Base-by-base conservation (phyloP, 768 basidiomycete genomes). In the Pulveroboletus ravenelii region DNA sequence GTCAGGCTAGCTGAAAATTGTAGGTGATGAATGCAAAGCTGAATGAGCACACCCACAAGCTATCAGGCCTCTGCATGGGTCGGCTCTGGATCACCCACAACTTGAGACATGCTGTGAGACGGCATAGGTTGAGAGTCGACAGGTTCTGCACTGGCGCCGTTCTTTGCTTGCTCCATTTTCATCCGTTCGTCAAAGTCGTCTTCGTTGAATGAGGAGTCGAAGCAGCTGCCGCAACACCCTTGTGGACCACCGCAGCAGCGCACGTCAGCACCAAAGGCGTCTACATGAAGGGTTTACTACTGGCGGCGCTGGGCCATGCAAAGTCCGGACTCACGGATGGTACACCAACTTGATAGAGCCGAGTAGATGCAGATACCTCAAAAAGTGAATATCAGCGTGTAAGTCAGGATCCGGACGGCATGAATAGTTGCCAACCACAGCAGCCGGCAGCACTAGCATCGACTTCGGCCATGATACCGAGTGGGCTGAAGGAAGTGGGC, bases 181-280 rank as follows among this genome's bases (percentile, higher is more conserved):
- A 66, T 12, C 34, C 53, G 66, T 38, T 68, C 66, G 29, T 68
- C 66, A 42, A 68, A 59, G 48, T 59, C 52, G 29, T 69, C 66
- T 14, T 58, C 38, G 47, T 68, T 38, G 45, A 69, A 69, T 37
- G 62, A 58, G n/a, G 59, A 54, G 20, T 59, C 56, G 13, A 48
- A 67, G 32, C 68, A 65, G 39, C 57, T 55, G 12, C 61, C 56
- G 39, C 65, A 67, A 31, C 61, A 68, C 13, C 65, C 65, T 46
- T 50, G 53, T 15, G 54, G 50, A 12, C 65, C 65, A 47, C 65
- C 50, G 25, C 65, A 69, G 38, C 62, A 66, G 18, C 35, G 38
- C 23, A 30, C 41, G 25, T 58, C 51, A 15, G 55, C 52, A 30
- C 66, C 67, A 35, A 57, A 59, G 4, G 63, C 49, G 14, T 54